phyloP scores from a whole-genome alignment of 75 land plant genomes.

The Picea glauca region DNA sequence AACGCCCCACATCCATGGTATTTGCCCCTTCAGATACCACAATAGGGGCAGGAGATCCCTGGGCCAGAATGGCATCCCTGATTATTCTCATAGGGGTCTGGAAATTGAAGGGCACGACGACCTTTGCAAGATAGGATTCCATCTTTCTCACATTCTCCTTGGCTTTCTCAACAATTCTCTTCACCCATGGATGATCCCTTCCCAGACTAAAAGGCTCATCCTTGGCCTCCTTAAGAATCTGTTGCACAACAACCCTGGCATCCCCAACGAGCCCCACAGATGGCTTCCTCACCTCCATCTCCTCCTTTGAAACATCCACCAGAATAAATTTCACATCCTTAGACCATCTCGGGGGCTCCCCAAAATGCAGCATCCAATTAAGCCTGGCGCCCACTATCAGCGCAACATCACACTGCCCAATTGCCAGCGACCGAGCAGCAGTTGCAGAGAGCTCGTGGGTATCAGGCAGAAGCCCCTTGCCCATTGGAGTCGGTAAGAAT shows the following conservation, averaged over 20 bases:
- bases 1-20: slow-evolving; percentile 94
- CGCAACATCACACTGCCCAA: slow-evolving; percentile 83
- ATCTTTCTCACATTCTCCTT: slow-evolving; percentile 78
- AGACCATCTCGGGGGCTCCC: slow-evolving; percentile 88
- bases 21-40: slow-evolving; percentile 98
- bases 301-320: slow-evolving; percentile 78
- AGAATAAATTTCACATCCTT: slow-evolving; percentile 86
- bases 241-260: slow-evolving; percentile 57
- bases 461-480: slow-evolving; percentile 88
- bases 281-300: slow-evolving; percentile 78
- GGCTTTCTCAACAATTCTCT: slow-evolving; percentile 55
- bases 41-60: slow-evolving; percentile 83
- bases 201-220: slow-evolving; percentile 88
- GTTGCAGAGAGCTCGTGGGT: slow-evolving; percentile 77
- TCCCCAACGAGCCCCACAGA: slow-evolving; percentile 79
- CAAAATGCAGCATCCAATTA: slow-evolving; percentile 97
- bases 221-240: slow-evolving; percentile 62
- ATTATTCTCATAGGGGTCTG: slow-evolving; percentile 93
- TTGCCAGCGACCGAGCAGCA: slow-evolving; percentile 84
- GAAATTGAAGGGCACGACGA: slow-evolving; percentile 93
- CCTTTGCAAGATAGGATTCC: slow-evolving; percentile 62
- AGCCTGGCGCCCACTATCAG: slow-evolving; percentile 90
- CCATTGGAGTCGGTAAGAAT: slow-evolving; percentile 96
- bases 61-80: slow-evolving; percentile 66
- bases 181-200: slow-evolving; percentile 80